These are phyloP conservation scores for Penicillium waksmanii DNA, from an alignment of 495 filamentous ascomycete genomes.

Conservation along the genomic window DNA sequence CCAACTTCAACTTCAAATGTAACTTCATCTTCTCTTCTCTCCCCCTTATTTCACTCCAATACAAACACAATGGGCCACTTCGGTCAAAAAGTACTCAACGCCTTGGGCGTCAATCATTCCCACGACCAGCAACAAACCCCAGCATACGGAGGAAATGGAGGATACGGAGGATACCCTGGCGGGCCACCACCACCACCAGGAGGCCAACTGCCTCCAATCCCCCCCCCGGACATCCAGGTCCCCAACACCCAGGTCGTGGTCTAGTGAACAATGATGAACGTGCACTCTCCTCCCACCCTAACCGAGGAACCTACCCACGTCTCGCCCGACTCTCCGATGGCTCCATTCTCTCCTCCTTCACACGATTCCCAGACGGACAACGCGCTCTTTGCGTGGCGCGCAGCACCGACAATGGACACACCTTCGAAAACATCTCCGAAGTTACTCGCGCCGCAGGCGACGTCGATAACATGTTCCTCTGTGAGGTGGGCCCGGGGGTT, in stretches of 20 bases:
- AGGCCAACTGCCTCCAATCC: slow-evolving; percentile 9
- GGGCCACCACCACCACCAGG: background rate
- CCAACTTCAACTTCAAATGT: background rate
- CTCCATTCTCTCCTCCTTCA: slow-evolving; percentile 46
- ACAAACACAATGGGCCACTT: slow-evolving; percentile 35
- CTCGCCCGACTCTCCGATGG: slow-evolving; percentile 43
- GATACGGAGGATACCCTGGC: background rate
- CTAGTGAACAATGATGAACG: slow-evolving; percentile 45
- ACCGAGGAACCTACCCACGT: slow-evolving; percentile 47
- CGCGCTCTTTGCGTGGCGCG: slow-evolving; percentile 37
- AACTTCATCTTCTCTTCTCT: background rate
- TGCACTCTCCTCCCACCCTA: slow-evolving; percentile 41
- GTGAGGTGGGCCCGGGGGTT: slow-evolving; percentile 51
- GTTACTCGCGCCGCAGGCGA: slow-evolving; percentile 48
- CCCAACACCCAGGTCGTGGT: slow-evolving; percentile 22
- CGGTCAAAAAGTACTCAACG: slow-evolving; percentile 44
- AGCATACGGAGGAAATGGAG: background rate
- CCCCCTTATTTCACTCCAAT: background rate
- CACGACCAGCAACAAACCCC: background rate
- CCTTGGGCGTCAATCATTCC: slow-evolving; percentile 30
- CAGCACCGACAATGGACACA: slow-evolving; percentile 42
- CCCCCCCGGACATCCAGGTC: background rate
- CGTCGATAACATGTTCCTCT: slow-evolving; percentile 62
- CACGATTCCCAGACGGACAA: slow-evolving; percentile 35
- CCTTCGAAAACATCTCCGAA: slow-evolving; percentile 41